A percentile compares a stretch with the other conserved stretches of the same genome.
These are phyloP conservation scores for Pelargonium exstipulatum DNA, from an alignment of 441 rosid species.

Conservation along the genomic window DNA sequence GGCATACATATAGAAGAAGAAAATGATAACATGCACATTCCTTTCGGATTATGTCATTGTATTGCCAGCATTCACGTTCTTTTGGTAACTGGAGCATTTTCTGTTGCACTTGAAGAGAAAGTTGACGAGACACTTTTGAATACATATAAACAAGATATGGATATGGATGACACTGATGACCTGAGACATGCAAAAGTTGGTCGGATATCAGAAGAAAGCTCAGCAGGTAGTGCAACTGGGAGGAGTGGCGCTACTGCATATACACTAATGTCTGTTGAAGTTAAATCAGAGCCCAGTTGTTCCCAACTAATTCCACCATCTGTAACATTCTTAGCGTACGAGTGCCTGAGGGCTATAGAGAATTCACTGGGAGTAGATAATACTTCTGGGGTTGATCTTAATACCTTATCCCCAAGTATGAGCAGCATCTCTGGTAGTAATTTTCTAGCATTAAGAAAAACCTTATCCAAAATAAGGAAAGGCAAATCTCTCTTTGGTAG, in stretches of 20 bases:
- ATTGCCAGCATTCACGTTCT: slow-evolving; percentile 66
- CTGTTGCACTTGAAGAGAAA: slow-evolving; percentile 43
- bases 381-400: slow-evolving; percentile 33
- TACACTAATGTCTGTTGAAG: slow-evolving; percentile 39
- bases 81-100: slow-evolving; percentile 75
- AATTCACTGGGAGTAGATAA: slow-evolving; percentile 56
- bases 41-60: slow-evolving; percentile 61
- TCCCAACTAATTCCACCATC: slow-evolving; percentile 45
- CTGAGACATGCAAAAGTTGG: slow-evolving; percentile 83
- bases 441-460: slow-evolving; percentile 50
- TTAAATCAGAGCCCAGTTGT: slow-evolving; percentile 29
- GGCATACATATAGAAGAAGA: slow-evolving; percentile 73
- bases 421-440: slow-evolving; percentile 38
- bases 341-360: slow-evolving; percentile 75
- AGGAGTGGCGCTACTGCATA: slow-evolving; percentile 41
- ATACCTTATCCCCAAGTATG: slow-evolving; percentile 32
- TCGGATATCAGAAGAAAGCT: slow-evolving; percentile 66
- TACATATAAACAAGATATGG: slow-evolving; percentile 31
- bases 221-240: slow-evolving; percentile 50
- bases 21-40: slow-evolving; percentile 49
- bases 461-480: slow-evolving; percentile 42
- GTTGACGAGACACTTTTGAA: slow-evolving; percentile 27
- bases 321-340: slow-evolving; percentile 53
- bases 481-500: slow-evolving; percentile 54
- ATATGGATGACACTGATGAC: slow-evolving; percentile 43